Base-by-base conservation (phyloP, 1,284 basidiomycete species). In the Apiotrichum porosum region DNA sequence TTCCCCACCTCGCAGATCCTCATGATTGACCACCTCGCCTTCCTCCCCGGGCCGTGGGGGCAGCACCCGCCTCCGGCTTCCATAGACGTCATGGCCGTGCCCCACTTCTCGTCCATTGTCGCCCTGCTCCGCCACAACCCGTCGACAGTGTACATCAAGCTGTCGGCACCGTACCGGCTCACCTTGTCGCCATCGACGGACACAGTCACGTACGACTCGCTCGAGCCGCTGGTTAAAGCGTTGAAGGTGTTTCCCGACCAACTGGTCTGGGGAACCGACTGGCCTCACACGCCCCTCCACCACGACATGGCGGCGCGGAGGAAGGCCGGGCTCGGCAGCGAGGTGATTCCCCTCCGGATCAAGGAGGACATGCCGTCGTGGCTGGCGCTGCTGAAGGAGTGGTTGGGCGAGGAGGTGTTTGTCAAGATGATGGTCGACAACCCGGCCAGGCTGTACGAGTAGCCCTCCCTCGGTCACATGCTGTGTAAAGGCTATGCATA, bases 21-120 rank as follows among this genome's bases (percentile, higher is more conserved):
- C 33, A 45, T 50, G 43, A 36, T 50, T 17, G 49, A 50, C 39
- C 49, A 50, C 34, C 22, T 50, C n/a, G 43, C 35, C 21, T 50
- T 41, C 43, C 49, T 50, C 21, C 38, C 33, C 18, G 49, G 49
- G 1, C 43, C 49, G 4, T 50, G 49, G 49, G 26, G 26, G 12
- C n/a, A n/a, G n/a, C n/a, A n/a, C n/a, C n/a, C n/a, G n/a, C n/a
- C n/a, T n/a, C 23, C 34, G n/a, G 14, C 19, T 13, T 22, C 24
- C 4, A 24, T 18, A 15, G 26, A 24, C 9, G 26, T 21, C 19
- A 9, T 9, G 9, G 22, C n/a, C 12, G n/a, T 33, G 9, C 46
- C 46, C 3, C 40, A 42, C 23, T 34, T 42, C 40, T 19, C 24
- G 26, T 19, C 49, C 13, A 30, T 50, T 8, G 32, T 50, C 14